A percentile compares a stretch with the other conserved stretches of the same genome.
These are phyloP conservation scores for Vitis riparia DNA, from an alignment of 164 flowering plant genomes.

Conservation along the genomic window DNA sequence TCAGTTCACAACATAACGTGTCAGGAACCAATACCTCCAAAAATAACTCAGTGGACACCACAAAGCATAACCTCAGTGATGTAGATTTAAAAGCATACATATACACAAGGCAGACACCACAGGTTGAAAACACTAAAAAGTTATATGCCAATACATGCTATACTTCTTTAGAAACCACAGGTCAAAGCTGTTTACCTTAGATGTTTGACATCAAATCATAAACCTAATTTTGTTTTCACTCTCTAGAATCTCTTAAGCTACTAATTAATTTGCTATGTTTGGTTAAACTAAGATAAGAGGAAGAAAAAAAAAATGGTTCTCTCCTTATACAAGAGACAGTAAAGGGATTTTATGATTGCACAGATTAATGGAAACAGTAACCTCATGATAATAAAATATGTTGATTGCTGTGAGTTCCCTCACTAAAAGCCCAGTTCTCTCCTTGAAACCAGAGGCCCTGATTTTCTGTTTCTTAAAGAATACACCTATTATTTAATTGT, in stretches of 20 bases:
- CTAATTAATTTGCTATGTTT: background rate
- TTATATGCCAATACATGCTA: background rate
- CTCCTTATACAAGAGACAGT: no score
- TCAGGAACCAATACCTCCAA: slow-evolving; percentile 6
- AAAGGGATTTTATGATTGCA: no score
- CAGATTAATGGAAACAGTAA: no score
- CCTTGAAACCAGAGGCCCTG: no score
- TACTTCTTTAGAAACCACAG: background rate
- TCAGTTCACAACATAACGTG: slow-evolving; percentile 13
- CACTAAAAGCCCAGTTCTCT: no score
- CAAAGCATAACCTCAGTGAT: background rate
- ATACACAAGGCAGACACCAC: background rate
- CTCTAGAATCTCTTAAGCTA: background rate
- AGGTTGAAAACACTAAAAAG: background rate
- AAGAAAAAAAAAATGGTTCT: no score
- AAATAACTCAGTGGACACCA: background rate
- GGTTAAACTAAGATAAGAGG: no score
- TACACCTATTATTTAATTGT: no score
- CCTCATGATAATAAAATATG: no score
- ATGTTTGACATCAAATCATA: background rate
- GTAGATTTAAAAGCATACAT: background rate
- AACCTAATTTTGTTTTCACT: no score
- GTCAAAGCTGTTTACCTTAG: background rate
- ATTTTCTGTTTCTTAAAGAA: no score
- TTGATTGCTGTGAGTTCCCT: no score